phyloP scores from a whole-genome alignment of 768 basidiomycete species.

The Hysterangium stoloniferum region DNA sequence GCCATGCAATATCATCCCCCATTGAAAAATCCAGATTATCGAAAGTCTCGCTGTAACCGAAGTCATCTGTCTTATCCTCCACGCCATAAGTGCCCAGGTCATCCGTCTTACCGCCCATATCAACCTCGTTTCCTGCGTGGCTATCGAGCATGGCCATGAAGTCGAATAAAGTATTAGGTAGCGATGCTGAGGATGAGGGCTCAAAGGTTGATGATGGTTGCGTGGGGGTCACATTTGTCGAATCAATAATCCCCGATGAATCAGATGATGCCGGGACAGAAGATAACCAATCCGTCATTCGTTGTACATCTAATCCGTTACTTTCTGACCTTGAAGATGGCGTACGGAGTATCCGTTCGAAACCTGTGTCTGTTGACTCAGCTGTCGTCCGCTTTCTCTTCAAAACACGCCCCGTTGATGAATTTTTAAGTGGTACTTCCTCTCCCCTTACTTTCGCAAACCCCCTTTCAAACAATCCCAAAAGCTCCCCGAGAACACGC shows the following conservation, averaged over 20 bases:
- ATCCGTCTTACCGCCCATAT: neutral
- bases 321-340: neutral
- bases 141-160: neutral
- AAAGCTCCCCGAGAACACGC: constrained; percentile 24
- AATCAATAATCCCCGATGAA: neutral
- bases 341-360: neutral
- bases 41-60: neutral
- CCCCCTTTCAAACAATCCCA: constrained; percentile 3
- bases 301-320: neutral
- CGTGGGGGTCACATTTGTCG: neutral
- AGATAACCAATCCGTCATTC: constrained; percentile 10
- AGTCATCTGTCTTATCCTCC: neutral
- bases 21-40: neutral
- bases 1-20: neutral
- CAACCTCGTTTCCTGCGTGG: too few relatives aligned
- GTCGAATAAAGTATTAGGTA: neutral
- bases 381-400: neutral
- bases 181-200: neutral
- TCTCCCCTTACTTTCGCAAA: constrained; percentile 6
- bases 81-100: neutral
- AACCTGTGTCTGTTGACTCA: neutral
- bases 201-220: neutral
- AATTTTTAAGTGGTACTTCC: neutral
- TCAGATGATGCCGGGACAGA: neutral
- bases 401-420: neutral